Conservation (phyloP, 139 green algal genomes). For the Closterium sp. region DNA sequence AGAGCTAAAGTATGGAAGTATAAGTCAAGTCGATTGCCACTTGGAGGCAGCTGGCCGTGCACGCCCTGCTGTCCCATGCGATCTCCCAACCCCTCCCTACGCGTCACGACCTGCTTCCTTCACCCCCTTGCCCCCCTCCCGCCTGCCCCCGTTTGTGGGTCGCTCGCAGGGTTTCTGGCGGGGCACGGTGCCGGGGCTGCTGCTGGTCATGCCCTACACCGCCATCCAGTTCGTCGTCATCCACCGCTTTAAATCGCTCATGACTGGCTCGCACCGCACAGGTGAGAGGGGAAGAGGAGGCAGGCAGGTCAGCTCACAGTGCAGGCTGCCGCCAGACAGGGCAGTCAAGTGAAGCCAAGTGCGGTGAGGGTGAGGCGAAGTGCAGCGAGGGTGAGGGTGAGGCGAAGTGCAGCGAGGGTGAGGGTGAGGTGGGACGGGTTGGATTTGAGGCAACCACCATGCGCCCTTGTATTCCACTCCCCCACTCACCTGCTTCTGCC, state of each 20-base stretch:
- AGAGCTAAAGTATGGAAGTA: no score
- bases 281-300: no score
- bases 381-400: no score
- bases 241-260: constrained; percentile 60
- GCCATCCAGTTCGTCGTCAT: constrained; percentile 95
- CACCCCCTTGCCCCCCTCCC: no score
- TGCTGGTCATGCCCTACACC: constrained; percentile 94
- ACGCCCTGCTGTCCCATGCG: no score
- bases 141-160: neutral
- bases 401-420: neutral
- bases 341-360: neutral
- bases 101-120: no score
- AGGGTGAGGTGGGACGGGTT: neutral
- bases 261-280: constrained; percentile 5
- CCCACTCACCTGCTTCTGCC: no score
- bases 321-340: neutral
- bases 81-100: neutral
- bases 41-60: no score
- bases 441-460: no score
- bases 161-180: constrained; percentile 83
- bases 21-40: no score
- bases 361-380: neutral
- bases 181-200: constrained; percentile 85
- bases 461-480: no score
- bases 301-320: neutral